These are phyloP conservation scores for Lecanicillium sp. DNA, from an alignment of 2,329 filamentous ascomycete species.

Conservation along the genomic window DNA sequence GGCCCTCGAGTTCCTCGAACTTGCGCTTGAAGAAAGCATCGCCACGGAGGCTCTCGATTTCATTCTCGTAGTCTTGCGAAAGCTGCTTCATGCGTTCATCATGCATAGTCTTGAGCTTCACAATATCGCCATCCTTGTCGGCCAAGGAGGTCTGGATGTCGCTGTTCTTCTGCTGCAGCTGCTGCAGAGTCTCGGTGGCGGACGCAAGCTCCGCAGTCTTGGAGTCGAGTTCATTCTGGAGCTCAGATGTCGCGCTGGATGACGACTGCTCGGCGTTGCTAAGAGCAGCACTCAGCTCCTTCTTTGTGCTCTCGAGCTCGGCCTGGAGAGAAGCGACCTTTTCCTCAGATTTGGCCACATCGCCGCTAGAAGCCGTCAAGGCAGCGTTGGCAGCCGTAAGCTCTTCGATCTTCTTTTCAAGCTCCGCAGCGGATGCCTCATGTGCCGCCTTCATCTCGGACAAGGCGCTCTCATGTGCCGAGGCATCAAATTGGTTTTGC, in stretches of 20 bases:
- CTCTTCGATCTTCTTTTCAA: slow-evolving; percentile 52
- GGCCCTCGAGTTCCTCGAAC: slow-evolving; percentile 53
- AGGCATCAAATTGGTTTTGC: slow-evolving; percentile 37
- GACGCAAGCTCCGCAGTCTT: slow-evolving; percentile 42
- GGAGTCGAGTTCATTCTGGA: slow-evolving; percentile 35
- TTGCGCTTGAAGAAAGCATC: slow-evolving; percentile 60
- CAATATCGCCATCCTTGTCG: slow-evolving; percentile 43
- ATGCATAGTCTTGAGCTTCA: slow-evolving; percentile 49
- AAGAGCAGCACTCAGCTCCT: slow-evolving; percentile 23
- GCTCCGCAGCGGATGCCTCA: slow-evolving; percentile 39
- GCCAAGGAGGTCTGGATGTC: slow-evolving; percentile 40
- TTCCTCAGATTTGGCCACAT: slow-evolving; percentile 41
- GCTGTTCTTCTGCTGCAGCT: slow-evolving; percentile 44
- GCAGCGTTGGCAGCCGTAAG: slow-evolving; percentile 41
- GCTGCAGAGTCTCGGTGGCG: slow-evolving; percentile 39
- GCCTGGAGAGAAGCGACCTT: slow-evolving; percentile 46
- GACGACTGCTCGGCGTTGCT: not conserved
- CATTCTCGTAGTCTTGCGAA: slow-evolving; percentile 56
- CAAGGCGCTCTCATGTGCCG: slow-evolving; percentile 43
- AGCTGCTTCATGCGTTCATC: slow-evolving; percentile 52
- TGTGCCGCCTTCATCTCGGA: slow-evolving; percentile 46
- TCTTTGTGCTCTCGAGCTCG: slow-evolving; percentile 41
- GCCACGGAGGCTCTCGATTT: slow-evolving; percentile 57
- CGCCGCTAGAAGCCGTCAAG: slow-evolving; percentile 39
- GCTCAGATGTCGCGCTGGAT: slow-evolving; percentile 11